phyloP scores from a whole-genome alignment of 148 eudicot genomes.

The Spergularia bocconei region DNA sequence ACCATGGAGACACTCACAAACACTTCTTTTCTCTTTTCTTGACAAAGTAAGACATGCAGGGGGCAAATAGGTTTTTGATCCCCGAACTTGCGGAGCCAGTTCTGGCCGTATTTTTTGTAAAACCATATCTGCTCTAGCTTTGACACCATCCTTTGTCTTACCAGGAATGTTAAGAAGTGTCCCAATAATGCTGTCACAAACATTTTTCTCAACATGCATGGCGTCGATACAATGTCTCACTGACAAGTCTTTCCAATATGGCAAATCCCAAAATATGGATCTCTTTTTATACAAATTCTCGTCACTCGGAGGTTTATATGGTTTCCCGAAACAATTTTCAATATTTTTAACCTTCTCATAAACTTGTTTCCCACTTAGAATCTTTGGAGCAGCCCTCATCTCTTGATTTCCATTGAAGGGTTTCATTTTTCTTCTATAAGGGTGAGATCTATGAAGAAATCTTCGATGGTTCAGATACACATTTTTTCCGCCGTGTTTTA shows the following conservation, averaged over 20 bases:
- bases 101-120: not conserved
- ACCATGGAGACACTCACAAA: not conserved
- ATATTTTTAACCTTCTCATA: not conserved
- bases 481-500: too few relatives aligned
- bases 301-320: not conserved
- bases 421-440: not conserved
- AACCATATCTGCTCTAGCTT: not conserved
- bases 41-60: not conserved
- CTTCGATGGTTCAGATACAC: not conserved
- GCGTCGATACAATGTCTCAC: slow-evolving; percentile 5
- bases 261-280: not conserved
- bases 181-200: not conserved
- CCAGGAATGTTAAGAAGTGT: slow-evolving; percentile 1
- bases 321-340: not conserved
- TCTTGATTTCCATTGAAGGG: not conserved
- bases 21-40: not conserved
- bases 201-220: slow-evolving; percentile 6
- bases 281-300: not conserved
- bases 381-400: not conserved
- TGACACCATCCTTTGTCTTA: not conserved
- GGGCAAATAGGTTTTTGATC: not conserved
- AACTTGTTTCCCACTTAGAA: not conserved
- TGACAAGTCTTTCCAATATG: not conserved
- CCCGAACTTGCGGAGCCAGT: not conserved
- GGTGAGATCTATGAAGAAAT: not conserved